Conservation (phyloP, 2,329 filamentous ascomycete species). For the Diaporthe vexans region DNA sequence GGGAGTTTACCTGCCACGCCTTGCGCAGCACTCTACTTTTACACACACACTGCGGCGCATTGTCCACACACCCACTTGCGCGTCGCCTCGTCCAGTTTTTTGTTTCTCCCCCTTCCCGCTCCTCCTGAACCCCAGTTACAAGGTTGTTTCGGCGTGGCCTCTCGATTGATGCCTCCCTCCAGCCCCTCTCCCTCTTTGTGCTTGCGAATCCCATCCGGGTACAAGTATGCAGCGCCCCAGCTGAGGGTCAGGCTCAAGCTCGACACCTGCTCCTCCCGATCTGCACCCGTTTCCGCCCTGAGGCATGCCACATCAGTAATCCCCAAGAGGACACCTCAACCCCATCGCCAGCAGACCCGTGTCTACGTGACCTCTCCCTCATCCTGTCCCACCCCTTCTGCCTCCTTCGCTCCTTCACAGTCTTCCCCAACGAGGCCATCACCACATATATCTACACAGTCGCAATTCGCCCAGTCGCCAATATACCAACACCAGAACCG, state of each 20-base stretch:
- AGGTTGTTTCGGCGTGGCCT: conserved; percentile 29
- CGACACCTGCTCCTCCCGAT: conserved; percentile 26
- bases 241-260: conserved; percentile 28
- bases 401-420: conserved; percentile 34
- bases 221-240: conserved; percentile 38
- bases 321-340: conserved; percentile 52
- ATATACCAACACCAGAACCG: conserved; percentile 35
- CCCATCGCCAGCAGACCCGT: conserved; percentile 45
- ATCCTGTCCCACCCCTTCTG: conserved; percentile 44
- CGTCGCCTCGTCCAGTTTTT: conserved; percentile 25
- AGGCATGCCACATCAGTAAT: conserved; percentile 19
- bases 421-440: conserved; percentile 40
- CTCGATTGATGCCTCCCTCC: conserved; percentile 42
- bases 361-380: conserved; percentile 50
- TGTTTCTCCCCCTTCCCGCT: conserved; percentile 30
- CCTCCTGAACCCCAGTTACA: conserved; percentile 27
- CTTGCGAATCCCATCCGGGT: conserved; percentile 35
- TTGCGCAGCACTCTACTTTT: not conserved
- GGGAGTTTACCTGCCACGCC: not conserved
- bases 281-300: conserved; percentile 10
- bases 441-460: conserved; percentile 25
- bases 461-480: conserved; percentile 37
- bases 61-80: conserved; percentile 39
- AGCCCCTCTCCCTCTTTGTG: conserved; percentile 40
- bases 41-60: conserved; percentile 27